Conservation (phyloP, 352 stramenopile genomes). For the Achlya hypogyna region DNA sequence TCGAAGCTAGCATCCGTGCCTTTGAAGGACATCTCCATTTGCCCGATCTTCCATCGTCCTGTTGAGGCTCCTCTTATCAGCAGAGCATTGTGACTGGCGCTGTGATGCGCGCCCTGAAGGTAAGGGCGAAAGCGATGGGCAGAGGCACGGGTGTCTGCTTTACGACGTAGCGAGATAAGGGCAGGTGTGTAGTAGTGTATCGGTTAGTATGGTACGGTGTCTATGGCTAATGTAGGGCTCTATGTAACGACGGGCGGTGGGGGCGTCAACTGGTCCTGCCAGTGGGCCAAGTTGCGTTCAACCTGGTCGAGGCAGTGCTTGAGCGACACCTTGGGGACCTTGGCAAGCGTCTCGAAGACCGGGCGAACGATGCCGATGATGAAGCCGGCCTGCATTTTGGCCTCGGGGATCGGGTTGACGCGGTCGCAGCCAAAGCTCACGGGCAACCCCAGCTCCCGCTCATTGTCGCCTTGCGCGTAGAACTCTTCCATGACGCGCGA, state of each 20-base stretch:
- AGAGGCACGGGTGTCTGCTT: too few species aligned
- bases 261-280: conserved; percentile 52
- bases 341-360: conserved; percentile 49
- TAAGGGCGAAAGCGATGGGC: too few species aligned
- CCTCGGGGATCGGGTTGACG: conserved; percentile 69
- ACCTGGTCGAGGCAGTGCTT: conserved; percentile 54
- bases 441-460: conserved; percentile 75
- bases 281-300: conserved; percentile 54
- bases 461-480: conserved; percentile 91
- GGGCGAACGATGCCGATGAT: conserved; percentile 89
- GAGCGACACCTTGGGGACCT: conserved; percentile 42
- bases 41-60: too few species aligned
- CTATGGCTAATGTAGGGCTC: background rate
- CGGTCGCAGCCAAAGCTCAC: conserved; percentile 88
- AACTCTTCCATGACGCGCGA: conserved; percentile 90
- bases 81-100: too few species aligned
- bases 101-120: too few species aligned
- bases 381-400: conserved; percentile 90
- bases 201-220: too few species aligned
- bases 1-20: too few species aligned
- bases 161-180: too few species aligned
- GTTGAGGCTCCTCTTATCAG: too few species aligned
- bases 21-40: too few species aligned
- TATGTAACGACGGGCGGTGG: background rate
- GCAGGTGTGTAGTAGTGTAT: too few species aligned